These are phyloP conservation scores for Alisma plantagoaquatica DNA, from an alignment of 106 monocot species.

Conservation along the genomic window DNA sequence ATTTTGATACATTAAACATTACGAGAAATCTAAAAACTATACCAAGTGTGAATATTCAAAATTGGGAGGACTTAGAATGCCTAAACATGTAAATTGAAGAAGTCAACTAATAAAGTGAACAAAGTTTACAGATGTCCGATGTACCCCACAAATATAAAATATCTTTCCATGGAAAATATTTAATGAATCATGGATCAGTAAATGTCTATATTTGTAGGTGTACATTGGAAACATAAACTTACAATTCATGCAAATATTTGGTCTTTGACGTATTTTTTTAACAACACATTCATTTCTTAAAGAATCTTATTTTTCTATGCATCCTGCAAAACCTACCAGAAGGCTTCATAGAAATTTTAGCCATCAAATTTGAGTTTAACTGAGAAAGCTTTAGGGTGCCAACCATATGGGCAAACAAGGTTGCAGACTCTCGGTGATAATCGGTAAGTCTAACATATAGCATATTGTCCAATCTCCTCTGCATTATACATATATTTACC, in stretches of 20 bases:
- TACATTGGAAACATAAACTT: no score
- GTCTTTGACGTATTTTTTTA: no score
- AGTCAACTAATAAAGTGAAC: conserved; percentile 13
- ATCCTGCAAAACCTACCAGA: conserved; percentile 21
- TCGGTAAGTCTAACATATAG: conserved; percentile 89
- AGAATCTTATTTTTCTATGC: no score
- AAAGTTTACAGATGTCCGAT: neutral
- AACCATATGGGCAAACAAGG: conserved; percentile 82
- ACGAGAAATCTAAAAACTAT: no score
- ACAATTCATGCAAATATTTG: no score
- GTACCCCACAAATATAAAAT: no score
- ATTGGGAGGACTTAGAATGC: conserved; percentile 23
- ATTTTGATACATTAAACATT: no score
- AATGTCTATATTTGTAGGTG: no score
- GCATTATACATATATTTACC: conserved; percentile 10
- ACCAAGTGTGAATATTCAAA: conserved; percentile 19
- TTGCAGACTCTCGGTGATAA: conserved; percentile 81
- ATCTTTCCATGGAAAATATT: no score
- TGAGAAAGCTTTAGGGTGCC: conserved; percentile 81
- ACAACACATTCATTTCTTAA: no score
- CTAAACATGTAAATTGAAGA: conserved; percentile 13
- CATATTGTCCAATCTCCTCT: conserved; percentile 86
- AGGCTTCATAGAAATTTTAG: conserved; percentile 13
- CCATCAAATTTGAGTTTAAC: conserved; percentile 27
- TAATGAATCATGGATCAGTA: no score